Percentiles rank a stretch among this genome's conserved stretches.
Conservation (phyloP, 2,329 filamentous ascomycete species). For the Massarina eburnea region DNA sequence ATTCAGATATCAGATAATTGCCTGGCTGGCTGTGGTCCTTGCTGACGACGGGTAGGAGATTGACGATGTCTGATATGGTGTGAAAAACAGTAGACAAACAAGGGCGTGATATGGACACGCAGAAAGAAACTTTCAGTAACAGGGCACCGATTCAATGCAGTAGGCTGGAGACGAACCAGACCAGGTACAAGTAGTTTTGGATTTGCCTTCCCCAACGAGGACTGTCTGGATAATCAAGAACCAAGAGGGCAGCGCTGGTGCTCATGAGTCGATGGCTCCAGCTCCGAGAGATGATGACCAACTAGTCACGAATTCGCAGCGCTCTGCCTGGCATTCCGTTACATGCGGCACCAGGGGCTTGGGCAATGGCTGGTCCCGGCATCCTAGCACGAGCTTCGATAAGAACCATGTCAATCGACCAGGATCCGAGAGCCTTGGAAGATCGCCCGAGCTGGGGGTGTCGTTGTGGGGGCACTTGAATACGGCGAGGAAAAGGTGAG, state of each 20-base stretch:
- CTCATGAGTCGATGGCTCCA: constrained; percentile 36
- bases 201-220: constrained; percentile 32
- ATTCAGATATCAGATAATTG: constrained; percentile 24
- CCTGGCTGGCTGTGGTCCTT: constrained; percentile 28
- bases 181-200: constrained; percentile 26
- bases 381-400: constrained; percentile 11
- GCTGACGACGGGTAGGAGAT: constrained; percentile 24
- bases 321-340: constrained; percentile 22
- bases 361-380: constrained; percentile 10
- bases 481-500: constrained; percentile 6
- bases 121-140: neutral
- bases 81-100: neutral
- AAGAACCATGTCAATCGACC: constrained; percentile 3
- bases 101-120: constrained; percentile 1
- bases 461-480: constrained; percentile 26
- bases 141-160: constrained; percentile 1
- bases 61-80: neutral
- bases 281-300: constrained; percentile 30
- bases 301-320: constrained; percentile 27
- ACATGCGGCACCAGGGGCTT: constrained; percentile 41
- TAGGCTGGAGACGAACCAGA: constrained; percentile 18
- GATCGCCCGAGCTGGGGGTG: constrained; percentile 13
- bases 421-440: constrained; percentile 4
- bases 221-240: constrained; percentile 36
- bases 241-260: constrained; percentile 35